Percentiles rank a stretch among this genome's conserved stretches.
phyloP scores from a whole-genome alignment of 179 eudicot species.

The Beta corolliflora region DNA sequence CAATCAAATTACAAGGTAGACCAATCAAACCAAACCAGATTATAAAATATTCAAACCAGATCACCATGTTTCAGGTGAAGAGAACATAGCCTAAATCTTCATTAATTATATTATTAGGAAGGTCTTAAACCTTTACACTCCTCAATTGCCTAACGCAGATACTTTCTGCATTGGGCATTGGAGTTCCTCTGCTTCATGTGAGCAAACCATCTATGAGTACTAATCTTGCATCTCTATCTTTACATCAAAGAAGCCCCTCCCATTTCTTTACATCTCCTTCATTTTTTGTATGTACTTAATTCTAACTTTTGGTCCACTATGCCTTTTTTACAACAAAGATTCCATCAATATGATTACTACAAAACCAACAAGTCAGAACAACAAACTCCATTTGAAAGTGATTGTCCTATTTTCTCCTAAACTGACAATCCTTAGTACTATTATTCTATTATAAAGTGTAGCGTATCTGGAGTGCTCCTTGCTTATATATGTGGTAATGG shows the following conservation, averaged over 20 bases:
- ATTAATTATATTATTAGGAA: too few relatives aligned
- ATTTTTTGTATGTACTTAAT: background rate
- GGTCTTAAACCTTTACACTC: background rate
- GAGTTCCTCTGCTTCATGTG: background rate
- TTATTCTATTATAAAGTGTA: background rate
- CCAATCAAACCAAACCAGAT: too few relatives aligned
- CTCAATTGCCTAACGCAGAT: background rate
- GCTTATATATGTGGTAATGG: too few relatives aligned
- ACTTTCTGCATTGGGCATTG: background rate
- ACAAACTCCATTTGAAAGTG: background rate
- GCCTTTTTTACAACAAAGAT: background rate
- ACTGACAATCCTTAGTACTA: background rate
- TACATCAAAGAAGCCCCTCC: background rate
- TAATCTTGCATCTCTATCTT: background rate
- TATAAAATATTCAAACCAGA: too few relatives aligned
- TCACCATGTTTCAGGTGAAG: too few relatives aligned
- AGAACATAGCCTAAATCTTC: too few relatives aligned
- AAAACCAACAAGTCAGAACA: too few relatives aligned
- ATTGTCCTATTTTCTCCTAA: background rate
- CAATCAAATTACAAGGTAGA: too few relatives aligned
- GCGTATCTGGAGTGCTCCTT: too few relatives aligned
- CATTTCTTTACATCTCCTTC: background rate
- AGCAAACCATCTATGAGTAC: background rate
- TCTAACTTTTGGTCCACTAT: background rate
- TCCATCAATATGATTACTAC: background rate